These are phyloP conservation scores for Cladosporium colombiae DNA, from an alignment of 2,329 filamentous ascomycete genomes.

Conservation along the genomic window DNA sequence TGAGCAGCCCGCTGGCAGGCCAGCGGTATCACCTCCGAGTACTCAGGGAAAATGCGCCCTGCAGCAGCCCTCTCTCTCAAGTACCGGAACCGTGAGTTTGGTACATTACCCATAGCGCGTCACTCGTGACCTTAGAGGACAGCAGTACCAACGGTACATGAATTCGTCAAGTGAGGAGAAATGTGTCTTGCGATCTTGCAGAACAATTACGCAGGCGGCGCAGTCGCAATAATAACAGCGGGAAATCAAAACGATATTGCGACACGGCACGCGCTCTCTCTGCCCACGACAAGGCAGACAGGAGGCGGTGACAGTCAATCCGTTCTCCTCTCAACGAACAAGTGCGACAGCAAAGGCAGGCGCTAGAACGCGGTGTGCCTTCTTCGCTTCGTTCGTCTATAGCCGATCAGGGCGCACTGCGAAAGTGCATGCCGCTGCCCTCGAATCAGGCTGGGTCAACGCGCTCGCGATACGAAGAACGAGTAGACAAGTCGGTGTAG, in stretches of 20 bases:
- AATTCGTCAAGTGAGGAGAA: neutral
- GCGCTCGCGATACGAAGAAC: neutral
- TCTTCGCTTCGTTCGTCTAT: neutral
- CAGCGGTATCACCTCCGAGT: neutral
- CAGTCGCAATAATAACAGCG: neutral
- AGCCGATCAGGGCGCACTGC: neutral
- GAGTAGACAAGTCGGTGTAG: neutral
- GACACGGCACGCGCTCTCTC: neutral
- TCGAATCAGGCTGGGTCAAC: neutral
- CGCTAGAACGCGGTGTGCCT: neutral
- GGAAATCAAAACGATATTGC: neutral
- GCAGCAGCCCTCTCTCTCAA: slow-evolving; percentile 1
- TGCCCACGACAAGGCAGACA: neutral
- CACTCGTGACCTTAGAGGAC: slow-evolving; percentile 1
- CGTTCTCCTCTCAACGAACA: neutral
- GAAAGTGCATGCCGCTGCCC: neutral
- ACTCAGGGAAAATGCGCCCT: neutral
- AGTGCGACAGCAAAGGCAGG: neutral
- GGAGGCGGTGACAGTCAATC: neutral
- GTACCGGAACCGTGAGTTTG: slow-evolving; percentile 4
- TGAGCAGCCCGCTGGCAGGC: neutral
- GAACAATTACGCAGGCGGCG: neutral
- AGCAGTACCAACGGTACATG: neutral
- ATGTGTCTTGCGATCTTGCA: neutral
- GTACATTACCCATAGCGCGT: neutral